Conservation (phyloP, 2,329 filamentous ascomycete species). For the Byssochlamys sp. region DNA sequence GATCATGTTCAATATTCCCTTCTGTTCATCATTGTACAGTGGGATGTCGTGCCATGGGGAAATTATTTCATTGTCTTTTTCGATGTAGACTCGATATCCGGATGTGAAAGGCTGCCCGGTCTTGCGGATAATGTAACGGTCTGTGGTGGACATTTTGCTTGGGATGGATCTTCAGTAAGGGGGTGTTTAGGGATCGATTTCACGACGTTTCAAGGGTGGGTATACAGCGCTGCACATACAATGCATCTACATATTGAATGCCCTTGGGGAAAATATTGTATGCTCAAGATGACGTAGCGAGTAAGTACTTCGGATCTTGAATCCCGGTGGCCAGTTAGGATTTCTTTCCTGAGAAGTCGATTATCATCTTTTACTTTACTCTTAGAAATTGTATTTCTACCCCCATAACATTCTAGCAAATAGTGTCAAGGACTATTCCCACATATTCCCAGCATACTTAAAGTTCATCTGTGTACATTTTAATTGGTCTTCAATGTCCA, state of each 20-base stretch:
- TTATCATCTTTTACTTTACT: too few relatives aligned
- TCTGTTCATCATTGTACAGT: constrained; percentile 77
- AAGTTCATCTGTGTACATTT: constrained; percentile 11
- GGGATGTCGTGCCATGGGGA: constrained; percentile 89
- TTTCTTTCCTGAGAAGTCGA: too few relatives aligned
- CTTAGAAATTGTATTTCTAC: too few relatives aligned
- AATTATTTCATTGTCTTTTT: constrained; percentile 74
- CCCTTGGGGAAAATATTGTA: neutral
- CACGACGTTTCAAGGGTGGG: too few relatives aligned
- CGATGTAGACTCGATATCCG: constrained; percentile 83
- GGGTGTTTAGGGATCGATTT: too few relatives aligned
- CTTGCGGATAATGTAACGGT: constrained; percentile 54
- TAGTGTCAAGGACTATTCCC: neutral
- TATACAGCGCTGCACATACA: too few relatives aligned
- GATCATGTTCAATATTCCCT: constrained; percentile 85
- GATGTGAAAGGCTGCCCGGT: constrained; percentile 71
- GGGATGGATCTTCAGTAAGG: neutral
- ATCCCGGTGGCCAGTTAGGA: neutral
- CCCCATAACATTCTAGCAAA: neutral
- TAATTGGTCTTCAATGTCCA: constrained; percentile 35
- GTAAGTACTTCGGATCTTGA: neutral
- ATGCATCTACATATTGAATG: too few relatives aligned
- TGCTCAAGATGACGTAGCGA: neutral
- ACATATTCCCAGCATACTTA: constrained; percentile 16
- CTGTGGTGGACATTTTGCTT: constrained; percentile 11